Conservation (phyloP, 2,329 filamentous ascomycete genomes). For the Colletotrichum euphorbiae region DNA sequence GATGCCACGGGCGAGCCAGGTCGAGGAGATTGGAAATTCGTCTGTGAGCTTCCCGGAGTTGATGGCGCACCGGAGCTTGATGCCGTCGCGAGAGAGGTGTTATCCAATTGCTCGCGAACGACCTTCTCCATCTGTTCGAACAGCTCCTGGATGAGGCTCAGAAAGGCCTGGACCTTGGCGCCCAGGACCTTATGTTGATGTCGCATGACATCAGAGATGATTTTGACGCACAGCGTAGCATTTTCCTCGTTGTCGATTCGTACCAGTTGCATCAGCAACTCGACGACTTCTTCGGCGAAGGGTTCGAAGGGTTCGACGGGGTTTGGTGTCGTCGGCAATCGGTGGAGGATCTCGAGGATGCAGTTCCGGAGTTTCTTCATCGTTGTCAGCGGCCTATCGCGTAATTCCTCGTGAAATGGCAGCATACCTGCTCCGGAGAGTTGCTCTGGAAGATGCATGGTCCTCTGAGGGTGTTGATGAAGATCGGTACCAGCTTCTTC, state of each 20-base stretch:
- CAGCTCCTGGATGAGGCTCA: slow-evolving; percentile 93
- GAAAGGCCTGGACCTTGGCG: slow-evolving; percentile 86
- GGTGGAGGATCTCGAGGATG: slow-evolving; percentile 93
- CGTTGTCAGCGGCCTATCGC: slow-evolving; percentile 41
- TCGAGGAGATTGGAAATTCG: slow-evolving; percentile 87
- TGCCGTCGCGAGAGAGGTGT: slow-evolving; percentile 67
- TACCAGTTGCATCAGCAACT: slow-evolving; percentile 89
- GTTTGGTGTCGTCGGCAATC: slow-evolving; percentile 77
- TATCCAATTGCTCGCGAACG: slow-evolving; percentile 95
- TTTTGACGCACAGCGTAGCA: slow-evolving; percentile 97
- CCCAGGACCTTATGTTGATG: slow-evolving; percentile 86
- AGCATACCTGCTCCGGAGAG: slow-evolving; percentile 84
- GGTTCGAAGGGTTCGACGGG: slow-evolving; percentile 86
- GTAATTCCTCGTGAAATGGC: slow-evolving; percentile 9
- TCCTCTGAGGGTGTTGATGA: slow-evolving; percentile 85
- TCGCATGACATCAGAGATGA: slow-evolving; percentile 94
- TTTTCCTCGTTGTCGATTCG: slow-evolving; percentile 98
- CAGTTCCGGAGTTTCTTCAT: slow-evolving; percentile 87
- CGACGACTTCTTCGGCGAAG: slow-evolving; percentile 88
- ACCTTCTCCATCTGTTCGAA: slow-evolving; percentile 96
- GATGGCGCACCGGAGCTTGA: slow-evolving; percentile 71
- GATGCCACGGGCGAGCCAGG: slow-evolving; percentile 91
- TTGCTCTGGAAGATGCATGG: slow-evolving; percentile 92
- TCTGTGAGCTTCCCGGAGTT: slow-evolving; percentile 72
- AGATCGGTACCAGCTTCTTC: slow-evolving; percentile 88